These are phyloP conservation scores for Phaeolepiota aurea DNA, from an alignment of 768 basidiomycete genomes.

Conservation along the genomic window DNA sequence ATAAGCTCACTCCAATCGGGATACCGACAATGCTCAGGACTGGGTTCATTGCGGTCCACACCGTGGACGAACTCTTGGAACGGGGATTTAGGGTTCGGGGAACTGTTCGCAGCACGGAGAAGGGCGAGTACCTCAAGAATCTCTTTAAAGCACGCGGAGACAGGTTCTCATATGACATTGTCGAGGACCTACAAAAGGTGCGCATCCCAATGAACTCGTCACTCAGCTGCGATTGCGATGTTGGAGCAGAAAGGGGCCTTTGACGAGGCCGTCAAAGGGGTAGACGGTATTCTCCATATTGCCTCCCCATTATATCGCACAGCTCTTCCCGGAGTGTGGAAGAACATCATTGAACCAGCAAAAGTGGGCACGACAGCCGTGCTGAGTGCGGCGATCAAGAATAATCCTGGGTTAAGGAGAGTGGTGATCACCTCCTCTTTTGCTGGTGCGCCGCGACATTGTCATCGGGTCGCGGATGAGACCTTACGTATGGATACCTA, in stretches of 20 bases:
- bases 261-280: conserved; percentile 5
- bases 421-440: conserved; percentile 3
- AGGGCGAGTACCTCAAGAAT: conserved; percentile 1
- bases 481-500: background rate
- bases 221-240: background rate
- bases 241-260: conserved; percentile 5
- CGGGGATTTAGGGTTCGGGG: conserved; percentile 7
- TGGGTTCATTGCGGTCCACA: conserved; percentile 47
- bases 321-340: conserved; percentile 3
- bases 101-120: conserved; percentile 4
- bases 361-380: conserved; percentile 1
- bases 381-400: background rate
- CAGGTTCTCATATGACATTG: conserved; percentile 47
- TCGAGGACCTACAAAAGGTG: conserved; percentile 49
- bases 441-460: background rate
- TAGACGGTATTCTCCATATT: conserved; percentile 7
- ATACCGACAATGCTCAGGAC: conserved; percentile 15
- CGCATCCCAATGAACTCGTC: conserved; percentile 2
- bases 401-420: conserved; percentile 1
- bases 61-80: conserved; percentile 23
- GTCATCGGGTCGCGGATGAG: background rate
- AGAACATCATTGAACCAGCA: conserved; percentile 5
- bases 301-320: conserved; percentile 6
- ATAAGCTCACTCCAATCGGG: no score
- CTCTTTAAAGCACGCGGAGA: conserved; percentile 1